Conservation (phyloP, 495 filamentous ascomycete species). For the Apiosordaria backusii region DNA sequence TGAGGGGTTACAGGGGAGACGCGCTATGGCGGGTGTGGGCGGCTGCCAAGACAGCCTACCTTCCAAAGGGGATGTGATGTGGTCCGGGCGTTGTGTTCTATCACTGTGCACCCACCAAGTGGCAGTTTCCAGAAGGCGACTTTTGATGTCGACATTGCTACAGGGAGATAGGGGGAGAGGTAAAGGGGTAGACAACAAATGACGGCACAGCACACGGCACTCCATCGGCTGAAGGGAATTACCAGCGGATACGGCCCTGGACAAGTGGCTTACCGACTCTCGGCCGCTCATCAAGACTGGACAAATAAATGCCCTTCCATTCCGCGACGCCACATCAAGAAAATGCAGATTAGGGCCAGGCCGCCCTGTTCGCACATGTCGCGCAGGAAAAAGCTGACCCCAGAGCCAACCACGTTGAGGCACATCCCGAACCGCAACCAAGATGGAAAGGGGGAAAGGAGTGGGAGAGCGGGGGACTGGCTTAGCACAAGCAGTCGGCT, state of each 20-base stretch:
- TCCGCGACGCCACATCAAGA: conserved; percentile 15
- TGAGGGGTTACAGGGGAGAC: conserved; percentile 11
- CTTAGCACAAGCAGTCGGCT: not conserved
- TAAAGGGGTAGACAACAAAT: conserved; percentile 7
- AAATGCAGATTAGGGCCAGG: conserved; percentile 3
- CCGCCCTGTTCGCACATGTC: conserved; percentile 3
- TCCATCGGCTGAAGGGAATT: not conserved
- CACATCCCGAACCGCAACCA: not conserved
- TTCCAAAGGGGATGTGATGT: no score
- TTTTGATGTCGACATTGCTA: not conserved
- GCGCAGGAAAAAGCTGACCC: not conserved
- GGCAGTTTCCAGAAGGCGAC: not conserved
- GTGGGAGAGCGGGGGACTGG: no score
- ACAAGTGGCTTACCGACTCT: conserved; percentile 3
- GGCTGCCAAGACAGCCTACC: not conserved
- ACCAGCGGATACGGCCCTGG: not conserved
- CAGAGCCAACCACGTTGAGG: conserved; percentile 5
- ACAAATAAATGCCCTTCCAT: conserved; percentile 8
- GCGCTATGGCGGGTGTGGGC: conserved; percentile 4
- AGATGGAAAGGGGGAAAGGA: not conserved
- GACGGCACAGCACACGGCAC: no score
- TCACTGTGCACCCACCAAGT: not conserved
- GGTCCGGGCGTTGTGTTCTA: not conserved
- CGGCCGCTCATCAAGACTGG: not conserved
- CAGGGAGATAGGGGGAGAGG: conserved; percentile 16